Evolutionary conservation across 2,329 filamentous ascomycete species (phyloP), one percentile per base, ranked within the genome.

Genomic region (Verticillium alfalfae): DNA sequence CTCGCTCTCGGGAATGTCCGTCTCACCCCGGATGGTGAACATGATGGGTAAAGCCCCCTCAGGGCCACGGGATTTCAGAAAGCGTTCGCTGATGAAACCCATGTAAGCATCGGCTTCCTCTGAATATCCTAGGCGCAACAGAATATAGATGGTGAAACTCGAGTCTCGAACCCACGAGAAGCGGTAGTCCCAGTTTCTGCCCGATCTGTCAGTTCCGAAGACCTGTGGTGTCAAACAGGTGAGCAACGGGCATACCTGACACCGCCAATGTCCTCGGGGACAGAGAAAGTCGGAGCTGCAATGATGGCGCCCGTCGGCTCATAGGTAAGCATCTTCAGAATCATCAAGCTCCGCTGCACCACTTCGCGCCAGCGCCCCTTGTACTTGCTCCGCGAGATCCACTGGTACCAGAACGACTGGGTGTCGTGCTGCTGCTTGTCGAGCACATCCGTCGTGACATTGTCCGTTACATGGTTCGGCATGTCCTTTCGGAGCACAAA

Each of bases 301-400:
- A 92, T 82, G 58, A 93, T 92, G 9, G 90, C 90, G 2, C 90
- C 90, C 0, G 89, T 93, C 0, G 89, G 90, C 69, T 93, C 90
- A 67, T 88, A 93, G 0, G 89, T 92, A 67, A 93, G 79, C 74
- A 93, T 80, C 73, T 93, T 93, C 55, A 93, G 74, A 60, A 92
- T 86, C 78, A 93, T 84, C 58, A 93, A 76, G 69, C 89, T 92
- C 61, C 90, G 81, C 34, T 81, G 80, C 6, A 93, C 88, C 2
- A 90, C 86, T 72, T 92, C 89, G 60, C 88, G 81, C 84, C 89
- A 93, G 38, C 86, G 83, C 5, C 90, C 90, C 62, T 84, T 86
- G 72, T 92, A 93, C 66, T 81, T 86, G 72, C 85, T 88, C 70
- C 88, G 85, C 6, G 82, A 81, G 60, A 92, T 89, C 86, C 89